These are phyloP conservation scores for Mycena belliarum DNA, from an alignment of 768 basidiomycete genomes.

Conservation along the genomic window DNA sequence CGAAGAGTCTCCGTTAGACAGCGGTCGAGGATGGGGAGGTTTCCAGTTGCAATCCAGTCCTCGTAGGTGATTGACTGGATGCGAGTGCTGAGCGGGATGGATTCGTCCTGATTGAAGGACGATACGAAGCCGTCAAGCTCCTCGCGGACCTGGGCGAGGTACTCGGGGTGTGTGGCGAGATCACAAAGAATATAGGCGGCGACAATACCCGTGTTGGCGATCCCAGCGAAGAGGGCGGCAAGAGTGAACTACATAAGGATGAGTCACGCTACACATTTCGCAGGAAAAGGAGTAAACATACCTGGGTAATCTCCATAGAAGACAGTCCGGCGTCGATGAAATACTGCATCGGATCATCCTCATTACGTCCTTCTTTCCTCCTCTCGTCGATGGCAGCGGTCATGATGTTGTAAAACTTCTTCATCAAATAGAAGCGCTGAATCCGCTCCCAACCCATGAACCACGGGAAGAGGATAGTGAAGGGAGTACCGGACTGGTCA, in stretches of 20 bases:
- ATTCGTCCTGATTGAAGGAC: neutral
- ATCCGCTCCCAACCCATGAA: neutral
- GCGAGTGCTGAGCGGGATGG: neutral
- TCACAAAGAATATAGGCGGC: conserved; percentile 20
- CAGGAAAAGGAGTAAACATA: too few relatives aligned
- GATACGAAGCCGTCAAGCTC: conserved; percentile 19
- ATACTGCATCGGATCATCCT: neutral
- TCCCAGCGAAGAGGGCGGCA: conserved; percentile 7
- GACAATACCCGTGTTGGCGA: conserved; percentile 8
- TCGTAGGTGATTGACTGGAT: conserved; percentile 2
- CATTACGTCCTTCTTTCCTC: neutral
- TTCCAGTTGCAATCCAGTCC: neutral
- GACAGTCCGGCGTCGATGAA: conserved; percentile 3
- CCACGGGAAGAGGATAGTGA: conserved; percentile 1
- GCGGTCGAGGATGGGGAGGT: neutral
- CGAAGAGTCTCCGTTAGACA: conserved; percentile 10
- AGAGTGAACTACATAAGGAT: neutral
- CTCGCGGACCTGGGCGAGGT: conserved; percentile 21
- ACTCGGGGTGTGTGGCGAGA: conserved; percentile 24
- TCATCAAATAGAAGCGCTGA: conserved; percentile 3
- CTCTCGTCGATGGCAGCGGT: neutral
- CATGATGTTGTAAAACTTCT: neutral
- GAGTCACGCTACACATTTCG: too few relatives aligned
- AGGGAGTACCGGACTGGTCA: neutral
- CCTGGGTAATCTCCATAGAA: conserved; percentile 1